Conservation (phyloP, 2,329 filamentous ascomycete genomes). For the Hymenoscyphus fraxineus region DNA sequence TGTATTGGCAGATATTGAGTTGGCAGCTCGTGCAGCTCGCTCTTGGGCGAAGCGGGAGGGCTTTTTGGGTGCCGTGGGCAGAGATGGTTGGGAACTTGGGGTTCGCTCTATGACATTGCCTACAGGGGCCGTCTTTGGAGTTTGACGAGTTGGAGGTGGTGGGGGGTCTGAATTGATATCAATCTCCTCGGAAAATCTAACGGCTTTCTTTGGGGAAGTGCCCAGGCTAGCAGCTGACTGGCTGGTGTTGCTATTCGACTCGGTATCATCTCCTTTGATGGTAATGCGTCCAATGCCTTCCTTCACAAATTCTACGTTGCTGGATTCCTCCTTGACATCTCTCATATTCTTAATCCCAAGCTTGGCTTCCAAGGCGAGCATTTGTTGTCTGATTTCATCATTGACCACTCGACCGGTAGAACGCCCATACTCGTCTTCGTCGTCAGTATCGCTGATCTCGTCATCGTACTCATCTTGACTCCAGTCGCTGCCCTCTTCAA, state of each 20-base stretch:
- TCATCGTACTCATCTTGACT: constrained; percentile 50
- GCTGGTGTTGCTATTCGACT: background rate
- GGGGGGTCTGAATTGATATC: constrained; percentile 56
- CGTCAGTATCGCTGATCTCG: constrained; percentile 49
- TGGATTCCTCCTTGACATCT: constrained; percentile 51
- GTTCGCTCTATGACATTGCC: constrained; percentile 43
- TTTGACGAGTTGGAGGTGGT: constrained; percentile 20
- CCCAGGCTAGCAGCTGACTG: constrained; percentile 12
- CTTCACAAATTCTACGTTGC: constrained; percentile 37
- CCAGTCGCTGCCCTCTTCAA: constrained; percentile 66
- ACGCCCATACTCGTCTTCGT: constrained; percentile 71
- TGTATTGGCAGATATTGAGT: constrained; percentile 20
- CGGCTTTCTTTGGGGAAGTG: constrained; percentile 55
- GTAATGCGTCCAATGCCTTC: constrained; percentile 56
- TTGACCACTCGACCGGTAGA: constrained; percentile 65
- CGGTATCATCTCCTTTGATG: constrained; percentile 37
- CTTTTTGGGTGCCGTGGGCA: constrained; percentile 33
- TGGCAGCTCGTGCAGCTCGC: constrained; percentile 14
- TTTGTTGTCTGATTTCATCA: constrained; percentile 68
- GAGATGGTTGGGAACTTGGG: constrained; percentile 21
- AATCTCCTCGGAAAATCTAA: constrained; percentile 73
- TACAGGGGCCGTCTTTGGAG: constrained; percentile 37
- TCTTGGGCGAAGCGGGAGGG: constrained; percentile 25
- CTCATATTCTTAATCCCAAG: constrained; percentile 56
- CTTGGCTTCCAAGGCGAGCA: constrained; percentile 79